Percentiles rank a stretch among this genome's conserved stretches.
phyloP scores from a whole-genome alignment of 495 filamentous ascomycete genomes.

The Talaromyces stipitatus region DNA sequence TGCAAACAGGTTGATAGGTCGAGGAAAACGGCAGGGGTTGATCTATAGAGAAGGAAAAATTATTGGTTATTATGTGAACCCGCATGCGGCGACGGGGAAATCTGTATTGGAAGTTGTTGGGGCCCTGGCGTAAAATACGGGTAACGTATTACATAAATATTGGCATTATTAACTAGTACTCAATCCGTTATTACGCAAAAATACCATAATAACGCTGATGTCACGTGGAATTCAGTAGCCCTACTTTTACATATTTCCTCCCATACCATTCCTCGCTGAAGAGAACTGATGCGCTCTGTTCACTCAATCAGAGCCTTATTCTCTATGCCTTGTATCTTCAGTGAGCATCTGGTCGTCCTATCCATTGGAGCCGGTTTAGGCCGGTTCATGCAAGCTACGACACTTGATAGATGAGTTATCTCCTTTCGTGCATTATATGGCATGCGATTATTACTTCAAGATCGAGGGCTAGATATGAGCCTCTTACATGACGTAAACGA shows the following conservation, averaged over 20 bases:
- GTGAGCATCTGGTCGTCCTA: neutral
- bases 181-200: neutral
- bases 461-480: too few relatives aligned
- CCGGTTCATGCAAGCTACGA: neutral
- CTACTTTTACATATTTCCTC: neutral
- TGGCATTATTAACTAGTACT: neutral
- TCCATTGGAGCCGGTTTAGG: neutral
- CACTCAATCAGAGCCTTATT: neutral
- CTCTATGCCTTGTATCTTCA: neutral
- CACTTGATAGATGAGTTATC: neutral
- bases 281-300: neutral
- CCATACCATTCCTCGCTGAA: neutral
- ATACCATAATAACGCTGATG: neutral
- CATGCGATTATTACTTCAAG: too few relatives aligned
- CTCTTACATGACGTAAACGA: neutral
- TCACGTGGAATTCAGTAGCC: neutral
- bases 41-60: neutral
- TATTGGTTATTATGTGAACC: neutral
- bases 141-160: neutral
- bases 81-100: neutral
- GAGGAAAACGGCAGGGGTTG: neutral
- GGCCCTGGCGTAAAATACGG: neutral
- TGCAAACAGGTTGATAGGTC: neutral
- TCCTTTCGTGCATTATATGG: neutral
- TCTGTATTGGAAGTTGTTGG: neutral